Evolutionary conservation across 257 asterid species (phyloP).

Genomic region (Cordia subcordata): DNA sequence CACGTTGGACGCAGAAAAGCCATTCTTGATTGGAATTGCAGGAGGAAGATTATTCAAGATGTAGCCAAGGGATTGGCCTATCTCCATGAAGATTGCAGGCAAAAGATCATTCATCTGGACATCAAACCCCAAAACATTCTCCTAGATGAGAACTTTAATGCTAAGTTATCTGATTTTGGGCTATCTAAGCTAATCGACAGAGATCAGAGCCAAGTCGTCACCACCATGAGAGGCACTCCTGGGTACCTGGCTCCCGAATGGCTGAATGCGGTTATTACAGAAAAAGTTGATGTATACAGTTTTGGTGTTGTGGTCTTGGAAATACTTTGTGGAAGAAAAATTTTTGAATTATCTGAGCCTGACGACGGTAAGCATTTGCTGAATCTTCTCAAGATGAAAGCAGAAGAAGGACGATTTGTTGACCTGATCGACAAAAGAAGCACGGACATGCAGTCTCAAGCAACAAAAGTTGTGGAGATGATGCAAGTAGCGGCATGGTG

Average conservation of each 20-base stretch:
- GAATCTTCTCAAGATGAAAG: background rate
- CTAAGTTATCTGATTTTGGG: background rate
- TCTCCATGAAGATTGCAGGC: background rate
- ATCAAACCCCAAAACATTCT: background rate
- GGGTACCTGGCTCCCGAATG: background rate
- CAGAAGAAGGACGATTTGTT: slow-evolving; percentile 1
- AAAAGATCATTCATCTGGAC: background rate
- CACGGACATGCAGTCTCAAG: slow-evolving; percentile 14
- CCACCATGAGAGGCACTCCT: background rate
- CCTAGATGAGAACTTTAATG: background rate
- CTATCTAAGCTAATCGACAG: background rate
- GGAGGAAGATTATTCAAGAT: background rate
- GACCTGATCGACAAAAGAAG: slow-evolving; percentile 12
- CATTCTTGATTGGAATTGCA: background rate
- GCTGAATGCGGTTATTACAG: background rate
- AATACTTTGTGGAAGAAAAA: too few species aligned
- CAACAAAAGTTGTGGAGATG: slow-evolving; percentile 5
- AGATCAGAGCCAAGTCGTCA: background rate
- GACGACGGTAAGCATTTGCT: slow-evolving; percentile 2
- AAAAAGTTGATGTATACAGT: too few species aligned
- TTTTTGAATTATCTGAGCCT: too few species aligned
- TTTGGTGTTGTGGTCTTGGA: too few species aligned
- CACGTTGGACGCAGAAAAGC: background rate
- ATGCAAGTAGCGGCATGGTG: slow-evolving; percentile 21
- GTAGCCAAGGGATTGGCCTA: background rate